A percentile compares a stretch with the other conserved stretches of the same genome.
Evolutionary conservation across 2,329 filamentous ascomycete genomes (phyloP).

Genomic region (Aspergillus novoparasiticus): DNA sequence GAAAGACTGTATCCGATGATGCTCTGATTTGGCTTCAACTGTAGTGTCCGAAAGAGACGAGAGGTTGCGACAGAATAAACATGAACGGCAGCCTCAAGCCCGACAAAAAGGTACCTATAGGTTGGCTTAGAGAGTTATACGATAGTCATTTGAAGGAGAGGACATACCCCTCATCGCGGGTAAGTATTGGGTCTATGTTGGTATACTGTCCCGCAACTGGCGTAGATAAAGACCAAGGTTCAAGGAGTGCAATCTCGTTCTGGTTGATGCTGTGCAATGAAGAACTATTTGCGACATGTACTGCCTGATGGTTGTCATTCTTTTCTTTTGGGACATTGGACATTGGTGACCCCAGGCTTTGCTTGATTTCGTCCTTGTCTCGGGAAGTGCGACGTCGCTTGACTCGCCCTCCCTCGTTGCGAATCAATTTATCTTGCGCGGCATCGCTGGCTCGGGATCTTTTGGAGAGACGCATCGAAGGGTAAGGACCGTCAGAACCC

Average conservation of each 20-base stretch:
- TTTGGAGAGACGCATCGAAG: slow-evolving; percentile 30
- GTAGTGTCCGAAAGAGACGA: slow-evolving; percentile 73
- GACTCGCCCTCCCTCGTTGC: slow-evolving; percentile 26
- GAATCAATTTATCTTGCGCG: slow-evolving; percentile 24
- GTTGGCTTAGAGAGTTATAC: slow-evolving; percentile 4
- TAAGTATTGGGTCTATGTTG: slow-evolving; percentile 59
- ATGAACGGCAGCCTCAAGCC: slow-evolving; percentile 73
- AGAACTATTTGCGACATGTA: not conserved
- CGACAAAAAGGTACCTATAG: slow-evolving; percentile 70
- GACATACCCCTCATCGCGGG: slow-evolving; percentile 57
- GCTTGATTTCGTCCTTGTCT: slow-evolving; percentile 21
- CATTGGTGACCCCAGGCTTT: slow-evolving; percentile 11
- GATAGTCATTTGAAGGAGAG: not conserved
- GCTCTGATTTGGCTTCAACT: slow-evolving; percentile 50
- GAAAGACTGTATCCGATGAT: slow-evolving; percentile 58
- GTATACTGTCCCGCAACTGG: slow-evolving; percentile 58
- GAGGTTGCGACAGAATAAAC: slow-evolving; percentile 82
- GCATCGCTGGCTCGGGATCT: slow-evolving; percentile 34
- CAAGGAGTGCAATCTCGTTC: slow-evolving; percentile 10
- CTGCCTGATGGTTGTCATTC: not conserved
- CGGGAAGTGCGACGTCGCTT: slow-evolving; percentile 37
- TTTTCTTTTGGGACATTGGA: not conserved
- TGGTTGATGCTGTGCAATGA: slow-evolving; percentile 19
- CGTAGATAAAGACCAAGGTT: slow-evolving; percentile 52
- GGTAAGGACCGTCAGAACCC: slow-evolving; percentile 15